Evolutionary conservation across 2,329 filamentous ascomycete species (phyloP), one percentile per base, ranked within the genome.

Genomic region (Ilyonectria mors-panacis): DNA sequence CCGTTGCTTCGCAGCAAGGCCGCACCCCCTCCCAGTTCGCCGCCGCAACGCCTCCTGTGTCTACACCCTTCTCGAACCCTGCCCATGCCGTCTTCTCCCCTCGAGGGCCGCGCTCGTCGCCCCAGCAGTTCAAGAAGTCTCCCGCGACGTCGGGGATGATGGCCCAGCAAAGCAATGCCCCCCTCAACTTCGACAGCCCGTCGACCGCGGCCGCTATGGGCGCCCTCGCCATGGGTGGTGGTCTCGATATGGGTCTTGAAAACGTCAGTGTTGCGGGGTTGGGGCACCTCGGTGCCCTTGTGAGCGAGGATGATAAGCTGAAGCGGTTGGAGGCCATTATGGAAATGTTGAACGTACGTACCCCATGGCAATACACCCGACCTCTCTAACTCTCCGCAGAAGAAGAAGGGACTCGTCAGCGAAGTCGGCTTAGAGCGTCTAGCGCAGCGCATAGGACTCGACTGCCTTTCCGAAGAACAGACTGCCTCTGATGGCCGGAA

Each of bases 371-470:
- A 19, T 12, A 7, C 23, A 6, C 1, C 4, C 12, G 23, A 17
- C n/a, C 15, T 8, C 17, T 61, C 72, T 70, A 59, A 73, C 53
- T 50, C 7, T 39, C 23, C 45, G 9, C 35, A 82, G 78, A 80
- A 84, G 64, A 83, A 80, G 72, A 88, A 88, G 69, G 92, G 92
- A 4, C 82, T 90, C 45, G 89, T 95, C 42, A 93, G 92, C 72
- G 91, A 93, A 75, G 89, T 92, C 33, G 92, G 92, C 2, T 84
- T 96, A n/a, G 90, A 93, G 78, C 86, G 92, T 60, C 82, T 95
- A 33, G 91, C 90, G 9, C 87, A 88, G 73, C 85, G 89, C 61
- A 85, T 91, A 60, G 92, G 91, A n/a, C 82, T 93, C 44, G 90
- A 92, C 67, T 86, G 85, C 63, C 80, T 91, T 13, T 90, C 88